These are phyloP conservation scores for Sordariomycetes sp. DNA, from an alignment of 2,329 filamentous ascomycete species.

Conservation along the genomic window DNA sequence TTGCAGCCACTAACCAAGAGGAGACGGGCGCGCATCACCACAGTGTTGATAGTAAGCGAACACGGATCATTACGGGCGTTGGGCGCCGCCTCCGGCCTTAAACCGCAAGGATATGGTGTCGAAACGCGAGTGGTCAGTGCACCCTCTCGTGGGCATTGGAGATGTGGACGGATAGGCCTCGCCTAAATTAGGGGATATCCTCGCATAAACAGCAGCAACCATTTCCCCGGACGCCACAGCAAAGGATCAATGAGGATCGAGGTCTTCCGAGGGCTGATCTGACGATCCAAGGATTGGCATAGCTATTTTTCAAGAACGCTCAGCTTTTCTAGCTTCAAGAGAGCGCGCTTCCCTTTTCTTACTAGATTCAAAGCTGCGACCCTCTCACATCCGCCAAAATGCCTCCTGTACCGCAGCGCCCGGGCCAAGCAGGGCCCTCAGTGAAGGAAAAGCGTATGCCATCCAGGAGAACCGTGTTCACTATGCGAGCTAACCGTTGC, in stretches of 20 bases:
- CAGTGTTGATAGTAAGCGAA: background rate
- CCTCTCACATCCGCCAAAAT: background rate
- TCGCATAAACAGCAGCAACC: background rate
- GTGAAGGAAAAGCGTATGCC: background rate
- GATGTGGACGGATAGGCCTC: background rate
- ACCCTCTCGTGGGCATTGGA: background rate
- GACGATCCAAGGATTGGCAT: too few species aligned
- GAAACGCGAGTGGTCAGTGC: background rate
- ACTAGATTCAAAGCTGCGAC: background rate
- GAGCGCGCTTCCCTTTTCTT: background rate
- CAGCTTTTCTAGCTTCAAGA: background rate
- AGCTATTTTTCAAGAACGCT: background rate
- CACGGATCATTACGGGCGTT: background rate
- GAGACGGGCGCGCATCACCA: background rate
- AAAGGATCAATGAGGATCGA: background rate
- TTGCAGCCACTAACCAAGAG: background rate
- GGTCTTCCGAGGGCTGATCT: background rate
- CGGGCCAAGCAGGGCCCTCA: background rate
- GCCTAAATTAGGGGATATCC: background rate
- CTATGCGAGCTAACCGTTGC: background rate
- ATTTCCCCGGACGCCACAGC: background rate
- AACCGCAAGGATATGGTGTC: background rate
- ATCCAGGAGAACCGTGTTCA: background rate
- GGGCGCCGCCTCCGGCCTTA: background rate
- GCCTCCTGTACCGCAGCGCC: background rate